Evolutionary conservation across 2,329 filamentous ascomycete genomes (phyloP).

Genomic region (Nigrospora osmanthi): DNA sequence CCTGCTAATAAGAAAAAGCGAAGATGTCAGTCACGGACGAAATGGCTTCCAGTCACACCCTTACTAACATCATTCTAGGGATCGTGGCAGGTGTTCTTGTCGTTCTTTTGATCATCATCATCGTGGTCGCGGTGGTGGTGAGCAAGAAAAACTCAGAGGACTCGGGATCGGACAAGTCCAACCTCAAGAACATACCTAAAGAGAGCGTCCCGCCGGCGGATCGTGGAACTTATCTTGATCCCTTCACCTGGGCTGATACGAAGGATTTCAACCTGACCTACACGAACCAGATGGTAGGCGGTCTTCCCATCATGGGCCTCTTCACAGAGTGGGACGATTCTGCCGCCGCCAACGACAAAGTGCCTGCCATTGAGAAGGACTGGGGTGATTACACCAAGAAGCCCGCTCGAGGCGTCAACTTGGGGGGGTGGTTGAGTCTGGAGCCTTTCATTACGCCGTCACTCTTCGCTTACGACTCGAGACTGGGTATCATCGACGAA

Average conservation of each 20-base stretch:
- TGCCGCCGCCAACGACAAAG: constrained; percentile 66
- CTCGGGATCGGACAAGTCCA: constrained; percentile 27
- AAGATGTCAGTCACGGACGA: constrained; percentile 40
- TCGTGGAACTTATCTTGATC: constrained; percentile 73
- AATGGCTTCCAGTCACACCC: background rate
- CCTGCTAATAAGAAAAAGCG: constrained; percentile 49
- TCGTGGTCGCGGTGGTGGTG: constrained; percentile 58
- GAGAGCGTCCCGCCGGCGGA: constrained; percentile 56
- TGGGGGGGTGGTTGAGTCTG: constrained; percentile 89
- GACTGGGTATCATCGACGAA: constrained; percentile 72
- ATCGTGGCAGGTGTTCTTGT: constrained; percentile 47
- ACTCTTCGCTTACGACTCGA: constrained; percentile 64
- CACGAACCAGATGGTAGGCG: constrained; percentile 75
- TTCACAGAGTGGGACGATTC: constrained; percentile 82
- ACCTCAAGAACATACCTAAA: constrained; percentile 44
- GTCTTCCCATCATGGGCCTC: constrained; percentile 85
- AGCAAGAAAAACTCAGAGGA: constrained; percentile 49
- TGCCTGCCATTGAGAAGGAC: constrained; percentile 65
- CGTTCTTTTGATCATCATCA: constrained; percentile 56
- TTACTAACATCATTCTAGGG: constrained; percentile 29
- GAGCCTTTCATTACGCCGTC: constrained; percentile 96
- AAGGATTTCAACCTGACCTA: constrained; percentile 91
- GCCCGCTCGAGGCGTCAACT: constrained; percentile 82
- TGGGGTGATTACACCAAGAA: constrained; percentile 72
- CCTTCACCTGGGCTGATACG: constrained; percentile 87